phyloP scores from a whole-genome alignment of 306 rosid species.

The Rosa rugosa region DNA sequence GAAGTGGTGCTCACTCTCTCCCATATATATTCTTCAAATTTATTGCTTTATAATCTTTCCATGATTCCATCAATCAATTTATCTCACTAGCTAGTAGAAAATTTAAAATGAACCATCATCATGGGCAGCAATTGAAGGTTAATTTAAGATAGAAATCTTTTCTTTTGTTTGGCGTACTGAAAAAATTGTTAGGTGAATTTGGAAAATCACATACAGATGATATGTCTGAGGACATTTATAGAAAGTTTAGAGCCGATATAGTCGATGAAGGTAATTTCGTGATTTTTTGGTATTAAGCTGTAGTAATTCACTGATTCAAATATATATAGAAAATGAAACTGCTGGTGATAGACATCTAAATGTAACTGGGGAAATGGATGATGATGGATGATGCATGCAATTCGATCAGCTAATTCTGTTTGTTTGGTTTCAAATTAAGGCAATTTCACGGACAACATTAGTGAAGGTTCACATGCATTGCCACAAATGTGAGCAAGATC shows the following conservation, averaged over 20 bases:
- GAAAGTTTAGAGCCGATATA: background rate
- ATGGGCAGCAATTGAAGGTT: background rate
- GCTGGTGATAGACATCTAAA: background rate
- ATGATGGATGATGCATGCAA: background rate
- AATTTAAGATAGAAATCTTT: background rate
- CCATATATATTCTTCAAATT: background rate
- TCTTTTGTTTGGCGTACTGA: background rate
- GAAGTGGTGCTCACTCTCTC: slow-evolving; percentile 32
- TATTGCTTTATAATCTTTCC: background rate
- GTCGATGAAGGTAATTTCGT: background rate
- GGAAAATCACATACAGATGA: too few relatives aligned
- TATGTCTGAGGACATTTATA: background rate
- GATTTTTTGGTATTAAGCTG: background rate
- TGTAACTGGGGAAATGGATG: background rate
- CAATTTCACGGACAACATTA: slow-evolving; percentile 45
- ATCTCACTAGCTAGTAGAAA: background rate
- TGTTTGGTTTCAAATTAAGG: slow-evolving; percentile 33
- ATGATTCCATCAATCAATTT: too few relatives aligned
- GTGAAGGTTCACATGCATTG: slow-evolving; percentile 84
- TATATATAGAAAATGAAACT: background rate
- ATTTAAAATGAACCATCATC: too few relatives aligned
- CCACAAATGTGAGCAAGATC: slow-evolving; percentile 74
- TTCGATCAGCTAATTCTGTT: slow-evolving; percentile 9
- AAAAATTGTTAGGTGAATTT: background rate
- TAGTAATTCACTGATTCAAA: background rate